Percentiles rank a stretch among this genome's conserved stretches.
phyloP scores from a whole-genome alignment of 345 rosid genomes.

The Tarenaya hassleriana region DNA sequence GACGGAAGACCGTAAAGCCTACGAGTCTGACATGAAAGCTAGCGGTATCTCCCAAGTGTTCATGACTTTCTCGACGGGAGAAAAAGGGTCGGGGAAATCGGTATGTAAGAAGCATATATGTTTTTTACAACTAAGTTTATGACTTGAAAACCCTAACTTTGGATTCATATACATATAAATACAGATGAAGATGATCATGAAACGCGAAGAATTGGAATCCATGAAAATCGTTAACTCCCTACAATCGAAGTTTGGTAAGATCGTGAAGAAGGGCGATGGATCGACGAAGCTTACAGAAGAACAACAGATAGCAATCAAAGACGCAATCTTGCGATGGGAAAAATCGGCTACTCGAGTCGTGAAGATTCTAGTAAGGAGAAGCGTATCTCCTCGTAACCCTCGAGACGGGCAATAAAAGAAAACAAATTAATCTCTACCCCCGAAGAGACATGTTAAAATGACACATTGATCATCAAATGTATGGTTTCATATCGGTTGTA shows the following conservation, averaged over 20 bases:
- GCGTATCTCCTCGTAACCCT: too few relatives aligned
- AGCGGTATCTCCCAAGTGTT: conserved; percentile 10
- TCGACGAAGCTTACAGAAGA: background rate
- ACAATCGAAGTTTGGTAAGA: conserved; percentile 10
- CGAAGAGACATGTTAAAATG: too few relatives aligned
- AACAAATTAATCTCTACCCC: background rate
- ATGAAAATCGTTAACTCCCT: conserved; percentile 5
- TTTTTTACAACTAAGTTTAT: too few relatives aligned
- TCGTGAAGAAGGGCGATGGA: background rate
- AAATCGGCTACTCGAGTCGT: conserved; percentile 4
- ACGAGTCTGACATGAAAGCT: conserved; percentile 18
- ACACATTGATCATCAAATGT: too few relatives aligned
- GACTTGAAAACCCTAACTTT: too few relatives aligned
- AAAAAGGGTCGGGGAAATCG: background rate
- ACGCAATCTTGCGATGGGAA: conserved; percentile 13
- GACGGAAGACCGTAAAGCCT: too few relatives aligned
- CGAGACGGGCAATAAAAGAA: conserved; percentile 7
- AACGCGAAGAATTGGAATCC: conserved; percentile 10
- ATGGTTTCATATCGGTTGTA: too few relatives aligned
- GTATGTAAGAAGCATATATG: too few relatives aligned
- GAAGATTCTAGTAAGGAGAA: too few relatives aligned
- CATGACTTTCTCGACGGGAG: background rate
- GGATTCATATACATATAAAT: too few relatives aligned
- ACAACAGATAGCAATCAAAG: conserved; percentile 13
- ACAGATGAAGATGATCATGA: conserved; percentile 9